These are phyloP conservation scores for Phytophthora uliginosa DNA, from an alignment of 352 stramenopile species.

Conservation along the genomic window DNA sequence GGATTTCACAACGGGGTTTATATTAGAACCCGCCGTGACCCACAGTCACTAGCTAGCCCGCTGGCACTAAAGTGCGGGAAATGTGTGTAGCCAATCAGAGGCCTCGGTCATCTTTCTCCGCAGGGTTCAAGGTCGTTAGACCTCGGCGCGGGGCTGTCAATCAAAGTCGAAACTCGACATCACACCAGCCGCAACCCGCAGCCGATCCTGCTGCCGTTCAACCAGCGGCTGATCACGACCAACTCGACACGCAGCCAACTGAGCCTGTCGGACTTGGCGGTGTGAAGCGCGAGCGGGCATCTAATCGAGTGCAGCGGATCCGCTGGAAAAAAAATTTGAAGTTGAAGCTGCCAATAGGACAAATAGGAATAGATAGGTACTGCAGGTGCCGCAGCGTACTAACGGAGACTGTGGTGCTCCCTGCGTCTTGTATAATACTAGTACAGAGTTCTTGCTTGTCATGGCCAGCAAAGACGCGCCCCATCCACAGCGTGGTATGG, in stretches of 20 bases:
- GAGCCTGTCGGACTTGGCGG: conserved; percentile 38
- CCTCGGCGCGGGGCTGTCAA: too few relatives aligned
- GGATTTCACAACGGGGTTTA: too few relatives aligned
- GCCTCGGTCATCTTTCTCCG: too few relatives aligned
- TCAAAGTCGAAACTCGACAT: too few relatives aligned
- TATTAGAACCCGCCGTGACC: too few relatives aligned
- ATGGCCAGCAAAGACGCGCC: not conserved
- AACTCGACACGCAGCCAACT: conserved; percentile 48
- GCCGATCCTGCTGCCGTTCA: conserved; percentile 68
- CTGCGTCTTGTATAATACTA: not conserved
- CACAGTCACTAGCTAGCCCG: too few relatives aligned
- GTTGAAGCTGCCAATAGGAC: conserved; percentile 21
- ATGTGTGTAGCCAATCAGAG: too few relatives aligned
- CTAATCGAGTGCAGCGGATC: not conserved
- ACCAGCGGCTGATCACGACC: conserved; percentile 45
- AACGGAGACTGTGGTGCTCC: not conserved
- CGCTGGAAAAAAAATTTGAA: conserved; percentile 11
- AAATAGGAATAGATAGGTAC: conserved; percentile 16
- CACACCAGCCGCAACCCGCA: conserved; percentile 59
- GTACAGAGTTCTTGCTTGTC: not conserved
- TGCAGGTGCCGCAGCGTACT: not conserved
- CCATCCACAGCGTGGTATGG: too few relatives aligned
- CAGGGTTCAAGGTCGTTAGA: too few relatives aligned
- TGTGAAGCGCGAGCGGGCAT: conserved; percentile 1
- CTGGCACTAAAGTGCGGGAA: too few relatives aligned